phyloP scores from a whole-genome alignment of 192 early-diverging fungal genomes.

The Allomyces macrogynus region DNA sequence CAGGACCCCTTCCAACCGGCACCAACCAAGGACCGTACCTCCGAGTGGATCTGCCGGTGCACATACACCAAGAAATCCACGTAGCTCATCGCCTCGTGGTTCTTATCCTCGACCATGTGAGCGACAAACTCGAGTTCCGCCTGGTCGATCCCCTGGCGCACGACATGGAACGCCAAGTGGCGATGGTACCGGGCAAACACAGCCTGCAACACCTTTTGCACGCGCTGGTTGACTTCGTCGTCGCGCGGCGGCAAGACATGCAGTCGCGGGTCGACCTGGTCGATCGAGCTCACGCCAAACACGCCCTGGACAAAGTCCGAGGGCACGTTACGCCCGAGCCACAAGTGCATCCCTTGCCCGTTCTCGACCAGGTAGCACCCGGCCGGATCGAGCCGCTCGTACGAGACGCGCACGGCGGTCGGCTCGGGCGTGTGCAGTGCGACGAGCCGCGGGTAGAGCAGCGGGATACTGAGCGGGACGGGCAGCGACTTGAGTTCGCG shows the following conservation, averaged over 20 bases:
- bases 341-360: constrained; percentile 54
- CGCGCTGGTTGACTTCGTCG: constrained; percentile 33
- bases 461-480: constrained; percentile 48
- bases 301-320: constrained; percentile 42
- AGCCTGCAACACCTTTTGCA: constrained; percentile 41
- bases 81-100: constrained; percentile 70
- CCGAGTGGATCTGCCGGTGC: constrained; percentile 68
- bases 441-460: constrained; percentile 69
- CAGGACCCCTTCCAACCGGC: neutral
- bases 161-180: constrained; percentile 46
- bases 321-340: constrained; percentile 59
- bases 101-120: constrained; percentile 71
- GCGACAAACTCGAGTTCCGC: constrained; percentile 58
- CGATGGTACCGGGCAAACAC: constrained; percentile 42
- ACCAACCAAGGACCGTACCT: constrained; percentile 16
- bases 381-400: constrained; percentile 43
- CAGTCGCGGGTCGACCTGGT: constrained; percentile 45
- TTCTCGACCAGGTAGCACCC: constrained; percentile 80
- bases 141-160: constrained; percentile 68
- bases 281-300: constrained; percentile 58
- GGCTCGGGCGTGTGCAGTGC: constrained; percentile 41
- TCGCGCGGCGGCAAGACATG: constrained; percentile 41
- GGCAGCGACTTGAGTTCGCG: constrained; percentile 51
- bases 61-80: constrained; percentile 78
- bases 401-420: constrained; percentile 47